These are phyloP conservation scores for Hypoxylon sp. DNA, from an alignment of 2,329 filamentous ascomycete species.

Conservation along the genomic window DNA sequence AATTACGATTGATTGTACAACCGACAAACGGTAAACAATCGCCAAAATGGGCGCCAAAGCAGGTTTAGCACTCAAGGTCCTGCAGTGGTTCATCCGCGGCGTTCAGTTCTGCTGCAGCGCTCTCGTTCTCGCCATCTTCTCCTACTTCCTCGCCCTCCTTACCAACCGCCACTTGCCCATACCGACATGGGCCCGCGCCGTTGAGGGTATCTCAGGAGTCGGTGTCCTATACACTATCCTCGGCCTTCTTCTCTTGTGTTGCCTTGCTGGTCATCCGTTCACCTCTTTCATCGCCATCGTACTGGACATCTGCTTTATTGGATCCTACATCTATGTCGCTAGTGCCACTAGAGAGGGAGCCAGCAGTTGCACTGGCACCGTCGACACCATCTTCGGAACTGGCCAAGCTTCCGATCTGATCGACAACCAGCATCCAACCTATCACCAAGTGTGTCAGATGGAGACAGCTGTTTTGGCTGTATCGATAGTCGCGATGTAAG, in stretches of 20 bases:
- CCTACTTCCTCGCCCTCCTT: slow-evolving; percentile 83
- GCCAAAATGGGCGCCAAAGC: slow-evolving; percentile 64
- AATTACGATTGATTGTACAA: slow-evolving; percentile 13
- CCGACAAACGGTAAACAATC: slow-evolving; percentile 11
- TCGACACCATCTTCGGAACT: slow-evolving; percentile 74
- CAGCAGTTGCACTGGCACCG: slow-evolving; percentile 65
- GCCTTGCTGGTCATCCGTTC: slow-evolving; percentile 76
- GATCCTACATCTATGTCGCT: slow-evolving; percentile 83
- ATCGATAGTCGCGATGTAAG: slow-evolving; percentile 78
- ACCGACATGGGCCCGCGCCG: slow-evolving; percentile 72
- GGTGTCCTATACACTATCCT: slow-evolving; percentile 78
- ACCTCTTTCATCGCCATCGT: slow-evolving; percentile 78
- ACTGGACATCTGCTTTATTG: slow-evolving; percentile 79
- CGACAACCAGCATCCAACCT: slow-evolving; percentile 58
- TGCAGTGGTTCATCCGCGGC: slow-evolving; percentile 75
- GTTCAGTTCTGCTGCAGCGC: slow-evolving; percentile 77
- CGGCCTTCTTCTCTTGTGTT: slow-evolving; percentile 80
- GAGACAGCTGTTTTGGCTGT: slow-evolving; percentile 82
- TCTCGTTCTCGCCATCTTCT: slow-evolving; percentile 80
- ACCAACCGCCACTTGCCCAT: slow-evolving; percentile 70
- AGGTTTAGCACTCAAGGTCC: slow-evolving; percentile 70
- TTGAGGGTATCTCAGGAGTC: slow-evolving; percentile 79
- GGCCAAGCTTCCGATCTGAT: slow-evolving; percentile 63
- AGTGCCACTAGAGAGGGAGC: slow-evolving; percentile 75
- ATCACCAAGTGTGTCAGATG: slow-evolving; percentile 70